These are phyloP conservation scores for Neurospora crassa DNA, from an alignment of 2,329 filamentous ascomycete species.

Conservation along the genomic window DNA sequence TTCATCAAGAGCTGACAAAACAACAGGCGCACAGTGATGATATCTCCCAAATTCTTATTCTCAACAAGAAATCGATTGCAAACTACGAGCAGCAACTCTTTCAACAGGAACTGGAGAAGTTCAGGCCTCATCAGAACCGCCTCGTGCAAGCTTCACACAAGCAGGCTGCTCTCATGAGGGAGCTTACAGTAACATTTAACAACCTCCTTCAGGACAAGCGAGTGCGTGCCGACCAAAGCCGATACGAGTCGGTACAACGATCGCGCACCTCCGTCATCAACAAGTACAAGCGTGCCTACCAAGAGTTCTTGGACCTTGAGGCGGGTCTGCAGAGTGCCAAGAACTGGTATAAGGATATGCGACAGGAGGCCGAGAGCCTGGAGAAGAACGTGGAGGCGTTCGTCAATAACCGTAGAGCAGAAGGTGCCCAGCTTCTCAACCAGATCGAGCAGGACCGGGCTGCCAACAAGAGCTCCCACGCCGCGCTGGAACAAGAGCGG, in stretches of 20 bases:
- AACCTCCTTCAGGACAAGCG: slow-evolving; percentile 86
- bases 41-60: slow-evolving; percentile 90
- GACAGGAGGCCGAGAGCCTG: slow-evolving; percentile 82
- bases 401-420: slow-evolving; percentile 84
- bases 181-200: slow-evolving; percentile 80
- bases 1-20: background rate
- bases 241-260: slow-evolving; percentile 80
- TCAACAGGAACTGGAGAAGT: slow-evolving; percentile 95
- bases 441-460: slow-evolving; percentile 77
- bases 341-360: slow-evolving; percentile 93
- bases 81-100: slow-evolving; percentile 91
- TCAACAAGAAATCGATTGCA: slow-evolving; percentile 94
- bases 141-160: slow-evolving; percentile 92
- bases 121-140: slow-evolving; percentile 82
- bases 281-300: slow-evolving; percentile 83
- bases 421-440: slow-evolving; percentile 80
- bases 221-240: slow-evolving; percentile 86
- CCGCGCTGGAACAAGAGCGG: slow-evolving; percentile 78
- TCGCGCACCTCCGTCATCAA: slow-evolving; percentile 73
- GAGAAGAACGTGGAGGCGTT: slow-evolving; percentile 96
- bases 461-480: slow-evolving; percentile 48
- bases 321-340: slow-evolving; percentile 81
- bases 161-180: slow-evolving; percentile 88
- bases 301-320: slow-evolving; percentile 83
- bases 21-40: slow-evolving; percentile 84